Evolutionary conservation across 2,329 filamentous ascomycete genomes (phyloP).

Genomic region (Epichloe gansuensis): DNA sequence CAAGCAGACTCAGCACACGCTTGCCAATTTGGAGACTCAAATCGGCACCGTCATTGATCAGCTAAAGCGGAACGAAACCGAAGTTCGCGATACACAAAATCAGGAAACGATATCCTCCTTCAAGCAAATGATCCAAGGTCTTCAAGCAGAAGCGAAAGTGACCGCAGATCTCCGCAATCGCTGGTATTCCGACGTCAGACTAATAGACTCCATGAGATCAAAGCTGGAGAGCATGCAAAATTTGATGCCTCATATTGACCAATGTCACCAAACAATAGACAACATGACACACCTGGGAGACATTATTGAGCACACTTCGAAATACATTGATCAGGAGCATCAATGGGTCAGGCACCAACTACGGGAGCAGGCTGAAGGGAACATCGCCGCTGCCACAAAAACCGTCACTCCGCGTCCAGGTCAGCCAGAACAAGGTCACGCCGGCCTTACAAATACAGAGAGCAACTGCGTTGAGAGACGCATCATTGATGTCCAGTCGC

Average conservation of each 20-base stretch:
- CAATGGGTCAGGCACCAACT: slow-evolving; percentile 18
- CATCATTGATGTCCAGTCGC: not conserved
- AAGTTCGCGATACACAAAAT: not conserved
- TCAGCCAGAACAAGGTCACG: not conserved
- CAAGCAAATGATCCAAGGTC: slow-evolving; percentile 9
- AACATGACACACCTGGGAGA: slow-evolving; percentile 16
- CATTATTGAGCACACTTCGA: slow-evolving; percentile 16
- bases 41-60: slow-evolving; percentile 12
- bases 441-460: not conserved
- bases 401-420: not conserved
- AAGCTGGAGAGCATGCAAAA: slow-evolving; percentile 14
- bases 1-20: slow-evolving; percentile 7
- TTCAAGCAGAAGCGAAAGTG: slow-evolving; percentile 12
- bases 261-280: slow-evolving; percentile 13
- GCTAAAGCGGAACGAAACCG: slow-evolving; percentile 2
- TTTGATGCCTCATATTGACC: slow-evolving; percentile 14
- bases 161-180: slow-evolving; percentile 11
- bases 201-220: slow-evolving; percentile 13
- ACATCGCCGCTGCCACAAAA: not conserved
- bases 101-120: slow-evolving; percentile 4
- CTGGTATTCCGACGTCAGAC: slow-evolving; percentile 17
- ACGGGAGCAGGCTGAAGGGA: not conserved
- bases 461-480: not conserved
- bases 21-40: slow-evolving; percentile 9
- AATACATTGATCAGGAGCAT: slow-evolving; percentile 16